These are phyloP conservation scores for Saccharum officinarum DNA, from an alignment of 176 grass and related monocot genomes.

Conservation along the genomic window DNA sequence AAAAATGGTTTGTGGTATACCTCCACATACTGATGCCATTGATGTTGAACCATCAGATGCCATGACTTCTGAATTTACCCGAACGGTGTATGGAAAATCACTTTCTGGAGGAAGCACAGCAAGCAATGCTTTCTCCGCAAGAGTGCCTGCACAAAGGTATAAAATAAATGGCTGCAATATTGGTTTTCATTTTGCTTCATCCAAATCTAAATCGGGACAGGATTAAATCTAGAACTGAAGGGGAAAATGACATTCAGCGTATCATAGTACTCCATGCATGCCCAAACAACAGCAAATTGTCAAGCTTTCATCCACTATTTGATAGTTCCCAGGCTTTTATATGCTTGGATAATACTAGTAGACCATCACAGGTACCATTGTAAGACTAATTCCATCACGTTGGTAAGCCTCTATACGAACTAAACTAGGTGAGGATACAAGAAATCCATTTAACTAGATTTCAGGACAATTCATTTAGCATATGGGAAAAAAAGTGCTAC, in stretches of 20 bases:
- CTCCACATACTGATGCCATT: conserved; percentile 99
- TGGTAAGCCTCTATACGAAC: not conserved
- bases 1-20: conserved; percentile 37
- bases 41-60: conserved; percentile 96
- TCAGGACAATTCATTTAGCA: conserved; percentile 3
- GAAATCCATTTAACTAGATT: not conserved
- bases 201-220: not conserved
- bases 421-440: not conserved
- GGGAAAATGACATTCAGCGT: not conserved
- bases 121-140: conserved; percentile 94
- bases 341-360: not conserved
- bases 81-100: conserved; percentile 93
- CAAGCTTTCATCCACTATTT: not conserved
- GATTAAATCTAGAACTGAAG: conserved; percentile 2
- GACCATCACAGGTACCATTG: not conserved
- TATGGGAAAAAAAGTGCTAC: conserved; percentile 42
- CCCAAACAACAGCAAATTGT: not conserved
- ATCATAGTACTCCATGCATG: not conserved
- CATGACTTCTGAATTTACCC: conserved; percentile 99
- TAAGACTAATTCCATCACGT: not conserved
- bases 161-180: conserved; percentile 26
- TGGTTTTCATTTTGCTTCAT: conserved; percentile 14
- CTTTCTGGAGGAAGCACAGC: conserved; percentile 90
- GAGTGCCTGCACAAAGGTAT: conserved; percentile 61
- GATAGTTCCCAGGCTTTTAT: not conserved